Base-by-base conservation (phyloP, 78 protist species). In the Dictyostelium citrinum region DNA sequence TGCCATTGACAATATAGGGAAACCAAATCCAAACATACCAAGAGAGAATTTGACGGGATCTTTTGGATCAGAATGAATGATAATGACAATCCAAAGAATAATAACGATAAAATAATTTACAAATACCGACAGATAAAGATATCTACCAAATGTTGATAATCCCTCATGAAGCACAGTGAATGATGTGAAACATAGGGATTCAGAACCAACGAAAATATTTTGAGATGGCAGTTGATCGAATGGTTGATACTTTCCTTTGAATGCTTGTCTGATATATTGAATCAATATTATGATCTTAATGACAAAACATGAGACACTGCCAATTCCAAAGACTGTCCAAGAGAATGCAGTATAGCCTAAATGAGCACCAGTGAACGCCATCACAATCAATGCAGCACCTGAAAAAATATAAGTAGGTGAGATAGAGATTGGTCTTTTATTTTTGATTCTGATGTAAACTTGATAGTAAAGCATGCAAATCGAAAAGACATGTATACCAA, bases 201-300 rank as follows among this genome's bases (percentile, higher is more conserved):
- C 46, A 14, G 16, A 88, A 9, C 84, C 93, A 20, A 88, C n/a
- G 22, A 88, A 35, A 35, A 88, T 78, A 43, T 76, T 78, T 14
- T 88, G 93, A 2, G 83, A 29, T 31, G 93, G 93, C 16, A 88
- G 64, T 39, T 51, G 45, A 14, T 70, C 77, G 22, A 70, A 70
- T 33, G 72, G 31, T 51, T 27, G 3, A 49, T 39, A 24, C 71
- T 31, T 39, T 10, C 46, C 51, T 22, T 9, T 12, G 60, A 84
- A 43, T 0, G 17, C 22, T 7, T 3, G 11, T 33, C 0, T 29
- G 33, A 12, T 16, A 20, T 88, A 88, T 2, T 29, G 8, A 2
- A 49, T 33, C 24, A 88, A 6, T 1, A 88, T 22, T 0, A 58
- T 12, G 1, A 78, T 8, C 22, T 72, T n/a, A 12, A 49, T n/a